Percentiles rank a stretch among this genome's conserved stretches.
phyloP scores from a whole-genome alignment of 108 stramenopile species.

The Nannochloropsis gaditana region DNA sequence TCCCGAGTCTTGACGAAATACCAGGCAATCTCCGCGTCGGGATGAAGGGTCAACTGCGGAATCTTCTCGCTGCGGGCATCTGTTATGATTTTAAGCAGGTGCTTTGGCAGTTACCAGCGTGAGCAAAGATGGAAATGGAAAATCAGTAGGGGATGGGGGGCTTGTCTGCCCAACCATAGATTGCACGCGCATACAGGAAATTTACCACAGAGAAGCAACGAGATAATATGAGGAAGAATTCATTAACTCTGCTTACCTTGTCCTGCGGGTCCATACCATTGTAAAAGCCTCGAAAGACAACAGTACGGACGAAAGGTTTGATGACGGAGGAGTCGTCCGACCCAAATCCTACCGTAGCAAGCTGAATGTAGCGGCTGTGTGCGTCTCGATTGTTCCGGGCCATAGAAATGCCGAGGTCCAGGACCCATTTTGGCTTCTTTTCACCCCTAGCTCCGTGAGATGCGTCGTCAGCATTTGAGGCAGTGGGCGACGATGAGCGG shows the following conservation, averaged over 20 bases:
- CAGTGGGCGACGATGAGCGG: background rate
- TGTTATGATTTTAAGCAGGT: background rate
- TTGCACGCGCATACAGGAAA: background rate
- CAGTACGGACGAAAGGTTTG: slow-evolving; percentile 5
- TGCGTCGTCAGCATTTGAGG: background rate
- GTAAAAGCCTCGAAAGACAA: background rate
- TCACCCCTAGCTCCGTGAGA: background rate
- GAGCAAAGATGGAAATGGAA: background rate
- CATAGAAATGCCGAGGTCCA: background rate
- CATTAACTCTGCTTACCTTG: background rate
- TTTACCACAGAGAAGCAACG: background rate
- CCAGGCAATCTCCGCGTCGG: background rate
- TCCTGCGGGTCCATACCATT: background rate
- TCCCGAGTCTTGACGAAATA: background rate
- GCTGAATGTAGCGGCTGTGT: slow-evolving; percentile 7
- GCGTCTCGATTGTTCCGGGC: slow-evolving; percentile 1
- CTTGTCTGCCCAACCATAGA: background rate
- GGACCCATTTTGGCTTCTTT: background rate
- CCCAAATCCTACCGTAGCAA: background rate
- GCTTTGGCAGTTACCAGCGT: background rate
- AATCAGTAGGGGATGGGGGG: background rate
- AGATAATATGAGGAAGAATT: background rate
- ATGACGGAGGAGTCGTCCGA: background rate
- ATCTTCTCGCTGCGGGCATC: background rate
- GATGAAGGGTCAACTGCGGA: background rate